Base-by-base conservation (phyloP, 1,284 basidiomycete genomes). In the Cutaneotrichosporon sp. region DNA sequence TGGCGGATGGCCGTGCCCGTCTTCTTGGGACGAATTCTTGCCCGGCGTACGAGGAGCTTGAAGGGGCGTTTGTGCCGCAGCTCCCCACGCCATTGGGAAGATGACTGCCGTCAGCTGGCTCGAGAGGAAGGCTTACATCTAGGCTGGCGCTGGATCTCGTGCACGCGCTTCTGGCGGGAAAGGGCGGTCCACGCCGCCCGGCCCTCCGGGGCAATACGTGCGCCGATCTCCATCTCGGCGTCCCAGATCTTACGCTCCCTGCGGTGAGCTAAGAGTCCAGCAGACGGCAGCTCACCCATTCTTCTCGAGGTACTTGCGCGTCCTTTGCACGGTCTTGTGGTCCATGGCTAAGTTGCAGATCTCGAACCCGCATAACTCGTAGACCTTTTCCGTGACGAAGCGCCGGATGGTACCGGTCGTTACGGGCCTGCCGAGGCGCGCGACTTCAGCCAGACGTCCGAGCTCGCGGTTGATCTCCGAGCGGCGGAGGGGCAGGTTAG, bases 401-500 rank as follows among this genome's bases (percentile, higher is more conserved):
- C 46, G 46, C 34, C 34, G 32, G 45, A 46, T 26, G 33, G 34
- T 34, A 10, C 45, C 45, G 4, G 31, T 37, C 10, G 45, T 46
- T n/a, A 46, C 45, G 22, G 34, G 33, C 14, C 37, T 22, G 9
- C 27, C 46, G 12, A 48, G 35, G 5, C 34, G 33, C 10, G 46
- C 46, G 2, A 37, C 34, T 19, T 39, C 19, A 3, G 34, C 34
- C 17, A 48, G 19, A 12, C 46, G 46, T 3, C 11, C 17, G 17
- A 48, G 46, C 46, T 48, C 46, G 27, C 25, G 26, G 46, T 48
- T 48, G 25, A 48, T 48, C 26, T 48, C 46, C 9, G 26, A 26
- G 10, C 35, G 25, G 34, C 35, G 25, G 24, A 48, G 26, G 4
- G 46, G 46, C n/a, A 26, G 26, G 12, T 29, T 16, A 19, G 8